Percentiles rank a stretch among this genome's conserved stretches.
Evolutionary conservation across 2,329 filamentous ascomycete genomes (phyloP).

Genomic region (Colletotrichum nymphaeae): DNA sequence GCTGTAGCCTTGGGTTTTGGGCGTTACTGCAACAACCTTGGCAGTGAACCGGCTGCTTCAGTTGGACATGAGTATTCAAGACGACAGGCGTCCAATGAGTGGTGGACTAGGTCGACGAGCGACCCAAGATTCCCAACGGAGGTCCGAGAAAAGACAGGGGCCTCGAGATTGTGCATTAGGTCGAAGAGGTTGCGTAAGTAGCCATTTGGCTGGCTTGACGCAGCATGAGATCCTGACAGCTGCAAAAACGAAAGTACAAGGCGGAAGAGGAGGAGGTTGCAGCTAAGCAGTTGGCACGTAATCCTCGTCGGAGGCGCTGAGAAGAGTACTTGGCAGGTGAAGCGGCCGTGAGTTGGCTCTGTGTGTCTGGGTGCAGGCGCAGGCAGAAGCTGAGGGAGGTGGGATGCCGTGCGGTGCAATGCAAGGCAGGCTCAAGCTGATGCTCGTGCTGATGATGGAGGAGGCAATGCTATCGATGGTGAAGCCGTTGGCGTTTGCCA

Average conservation of each 20-base stretch:
- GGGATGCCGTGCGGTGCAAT: background rate
- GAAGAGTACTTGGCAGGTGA: background rate
- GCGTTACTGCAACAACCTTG: background rate
- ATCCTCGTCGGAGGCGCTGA: background rate
- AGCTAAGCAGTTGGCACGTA: conserved; percentile 10
- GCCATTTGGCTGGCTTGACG: conserved; percentile 13
- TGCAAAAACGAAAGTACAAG: conserved; percentile 3
- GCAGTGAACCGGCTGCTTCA: conserved; percentile 1
- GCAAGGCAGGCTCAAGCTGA: conserved; percentile 2
- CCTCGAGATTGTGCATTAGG: conserved; percentile 27
- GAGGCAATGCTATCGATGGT: background rate
- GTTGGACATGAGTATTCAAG: conserved; percentile 8
- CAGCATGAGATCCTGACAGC: conserved; percentile 24
- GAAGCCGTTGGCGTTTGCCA: conserved; percentile 2
- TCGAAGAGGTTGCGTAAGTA: background rate
- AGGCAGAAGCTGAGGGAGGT: conserved; percentile 3
- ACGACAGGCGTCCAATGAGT: conserved; percentile 5
- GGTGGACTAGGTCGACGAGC: background rate
- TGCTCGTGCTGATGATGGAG: background rate
- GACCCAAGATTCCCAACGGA: conserved; percentile 22
- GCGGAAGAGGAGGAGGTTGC: background rate
- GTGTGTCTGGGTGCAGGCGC: conserved; percentile 9
- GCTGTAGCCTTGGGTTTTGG: background rate
- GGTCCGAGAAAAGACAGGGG: conserved; percentile 34
- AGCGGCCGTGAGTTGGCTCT: conserved; percentile 13